Base-by-base conservation (phyloP, 257 asterid genomes). In the Gardenia jasminoides region DNA sequence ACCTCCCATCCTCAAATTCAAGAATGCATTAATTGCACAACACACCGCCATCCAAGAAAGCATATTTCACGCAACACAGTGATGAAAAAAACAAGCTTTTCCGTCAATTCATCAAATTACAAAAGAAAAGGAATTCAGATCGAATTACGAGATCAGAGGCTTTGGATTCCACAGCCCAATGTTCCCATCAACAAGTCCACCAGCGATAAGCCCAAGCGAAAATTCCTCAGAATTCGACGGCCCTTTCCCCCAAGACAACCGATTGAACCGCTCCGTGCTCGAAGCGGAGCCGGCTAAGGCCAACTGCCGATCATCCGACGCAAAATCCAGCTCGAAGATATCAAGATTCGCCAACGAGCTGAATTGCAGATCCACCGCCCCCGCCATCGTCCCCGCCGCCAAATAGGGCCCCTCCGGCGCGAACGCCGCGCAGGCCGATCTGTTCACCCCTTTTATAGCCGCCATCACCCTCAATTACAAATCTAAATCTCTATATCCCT, bases 311-410 rank as follows among this genome's bases (percentile, higher is more conserved):
- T 93, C 98, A 70, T 92, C 97, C 26, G 97, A 89, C 28, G 83
- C 92, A 74, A 95, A 95, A 85, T 95, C 97, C 46, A 95, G 91
- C 92, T 93, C 90, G 84, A 92, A 95, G 43, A 95, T 85, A 81
- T 95, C 99, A 68, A 95, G 90, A 88, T 93, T 95, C 17, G 99
- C 98, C 16, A 96, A 88, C 24, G 99, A 95, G 79, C 99, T 95
- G 88, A 95, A 95, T 69, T 91, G 93, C 86, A 93, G 90, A 93
- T 95, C 99, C 83, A 95, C 99, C 75, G 99, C 99, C 73, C 99
- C 99, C 0, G 99, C 98, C 99, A 93, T 95, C 87, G 99, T 95
- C 67, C 98, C 99, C 68, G 98, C 96, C 10, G 98, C 98, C 90
- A 95, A 72, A 88, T 91, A 93, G 69, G 91, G 86, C 47, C 90